A percentile compares a stretch with the other conserved stretches of the same genome.
These are phyloP conservation scores for Gautieria morchelliformis DNA, from an alignment of 768 basidiomycete species.

Conservation along the genomic window DNA sequence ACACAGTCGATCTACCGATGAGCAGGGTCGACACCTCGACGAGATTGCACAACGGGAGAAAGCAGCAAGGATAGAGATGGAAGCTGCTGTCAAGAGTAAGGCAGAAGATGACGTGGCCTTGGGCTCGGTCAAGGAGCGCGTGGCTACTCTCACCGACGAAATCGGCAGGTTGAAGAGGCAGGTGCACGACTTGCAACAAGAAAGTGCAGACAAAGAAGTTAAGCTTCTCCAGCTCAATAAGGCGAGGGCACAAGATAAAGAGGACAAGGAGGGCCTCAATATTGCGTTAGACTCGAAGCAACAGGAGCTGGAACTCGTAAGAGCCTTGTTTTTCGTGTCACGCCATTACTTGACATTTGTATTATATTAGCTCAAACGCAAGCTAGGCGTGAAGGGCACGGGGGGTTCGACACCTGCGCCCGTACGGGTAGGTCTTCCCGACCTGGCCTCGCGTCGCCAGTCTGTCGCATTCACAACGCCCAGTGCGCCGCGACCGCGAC, in stretches of 20 bases:
- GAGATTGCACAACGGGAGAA: slow-evolving; percentile 39
- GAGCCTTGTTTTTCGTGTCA: slow-evolving; percentile 16
- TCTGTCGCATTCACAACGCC: slow-evolving; percentile 52
- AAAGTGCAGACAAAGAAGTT: slow-evolving; percentile 79
- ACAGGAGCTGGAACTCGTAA: slow-evolving; percentile 83
- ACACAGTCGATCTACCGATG: slow-evolving; percentile 38
- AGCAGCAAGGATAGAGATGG: slow-evolving; percentile 37
- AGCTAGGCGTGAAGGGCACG: slow-evolving; percentile 44
- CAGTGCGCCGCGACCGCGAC: slow-evolving; percentile 41
- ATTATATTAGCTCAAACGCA: slow-evolving; percentile 49
- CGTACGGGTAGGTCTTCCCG: slow-evolving; percentile 25
- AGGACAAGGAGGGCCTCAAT: slow-evolving; percentile 76
- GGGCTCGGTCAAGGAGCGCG: slow-evolving; percentile 38
- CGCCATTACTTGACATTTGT: background rate
- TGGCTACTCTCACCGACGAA: slow-evolving; percentile 44
- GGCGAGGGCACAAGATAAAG: slow-evolving; percentile 54
- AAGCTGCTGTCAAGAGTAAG: slow-evolving; percentile 41
- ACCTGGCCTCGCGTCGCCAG: slow-evolving; percentile 36
- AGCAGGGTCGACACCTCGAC: slow-evolving; percentile 28
- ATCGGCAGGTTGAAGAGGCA: slow-evolving; percentile 50
- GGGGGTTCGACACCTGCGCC: slow-evolving; percentile 48
- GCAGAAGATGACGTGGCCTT: slow-evolving; percentile 47
- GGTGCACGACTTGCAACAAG: slow-evolving; percentile 63
- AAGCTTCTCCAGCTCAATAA: slow-evolving; percentile 66
- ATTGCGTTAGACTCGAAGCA: slow-evolving; percentile 92